Evolutionary conservation across 768 basidiomycete genomes (phyloP).

Genomic region (Rickenella mellea): DNA sequence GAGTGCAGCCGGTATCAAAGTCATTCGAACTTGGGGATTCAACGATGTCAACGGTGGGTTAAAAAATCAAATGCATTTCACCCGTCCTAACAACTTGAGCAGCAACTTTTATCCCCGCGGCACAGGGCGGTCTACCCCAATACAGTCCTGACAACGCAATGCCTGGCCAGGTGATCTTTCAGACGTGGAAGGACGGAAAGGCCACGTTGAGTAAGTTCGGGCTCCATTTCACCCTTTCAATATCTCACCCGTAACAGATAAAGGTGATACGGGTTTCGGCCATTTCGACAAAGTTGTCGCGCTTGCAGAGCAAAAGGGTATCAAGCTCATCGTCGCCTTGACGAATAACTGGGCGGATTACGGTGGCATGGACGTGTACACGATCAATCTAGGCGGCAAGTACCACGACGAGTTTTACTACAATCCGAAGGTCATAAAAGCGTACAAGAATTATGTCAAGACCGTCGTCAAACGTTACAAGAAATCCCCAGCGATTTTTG

Average conservation of each 20-base stretch:
- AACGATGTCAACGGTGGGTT: constrained; percentile 13
- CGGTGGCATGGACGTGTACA: constrained; percentile 16
- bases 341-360: constrained; percentile 2
- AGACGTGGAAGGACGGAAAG: constrained; percentile 12
- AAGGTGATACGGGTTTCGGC: constrained; percentile 2
- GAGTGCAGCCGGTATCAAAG: constrained; percentile 9
- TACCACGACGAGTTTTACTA: constrained; percentile 14
- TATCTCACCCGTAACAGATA: background rate
- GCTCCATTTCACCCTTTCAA: background rate
- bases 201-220: constrained; percentile 13
- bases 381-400: constrained; percentile 8
- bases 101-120: background rate
- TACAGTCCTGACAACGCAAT: background rate
- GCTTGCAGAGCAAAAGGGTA: constrained; percentile 13
- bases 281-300: constrained; percentile 12
- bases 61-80: background rate
- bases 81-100: background rate
- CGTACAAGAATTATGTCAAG: constrained; percentile 18
- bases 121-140: background rate
- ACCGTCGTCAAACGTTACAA: constrained; percentile 22
- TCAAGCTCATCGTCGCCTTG: constrained; percentile 14
- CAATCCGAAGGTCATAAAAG: constrained; percentile 9
- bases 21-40: constrained; percentile 16
- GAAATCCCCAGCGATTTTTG: constrained; percentile 18
- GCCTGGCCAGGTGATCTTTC: constrained; percentile 10